These are phyloP conservation scores for Leersia perrieri DNA, from an alignment of 176 grass and related monocot genomes.

Conservation along the genomic window DNA sequence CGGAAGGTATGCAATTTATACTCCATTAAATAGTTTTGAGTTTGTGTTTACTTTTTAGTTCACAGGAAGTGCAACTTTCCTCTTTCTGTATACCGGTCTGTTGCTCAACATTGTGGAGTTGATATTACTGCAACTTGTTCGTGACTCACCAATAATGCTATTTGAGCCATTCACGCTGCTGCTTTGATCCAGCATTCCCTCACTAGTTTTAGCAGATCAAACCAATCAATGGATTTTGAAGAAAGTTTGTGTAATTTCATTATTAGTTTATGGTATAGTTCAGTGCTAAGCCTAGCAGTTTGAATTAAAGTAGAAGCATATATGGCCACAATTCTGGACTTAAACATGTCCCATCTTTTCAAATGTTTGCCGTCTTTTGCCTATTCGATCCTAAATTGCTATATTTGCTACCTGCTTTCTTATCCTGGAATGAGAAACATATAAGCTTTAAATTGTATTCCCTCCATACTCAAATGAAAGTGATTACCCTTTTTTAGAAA, in stretches of 20 bases:
- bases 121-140: slow-evolving; percentile 1
- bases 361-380: slow-evolving; percentile 1
- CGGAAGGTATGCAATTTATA: slow-evolving; percentile 55
- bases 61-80: neutral
- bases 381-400: neutral
- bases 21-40: slow-evolving; percentile 19
- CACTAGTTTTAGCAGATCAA: neutral
- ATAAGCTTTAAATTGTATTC: neutral
- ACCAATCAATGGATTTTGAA: slow-evolving; percentile 1
- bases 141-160: neutral
- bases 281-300: neutral
- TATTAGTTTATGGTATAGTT: slow-evolving; percentile 12
- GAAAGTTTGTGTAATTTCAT: neutral
- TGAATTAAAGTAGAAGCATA: neutral
- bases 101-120: neutral
- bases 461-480: no score
- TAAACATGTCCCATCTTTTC: neutral
- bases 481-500: no score
- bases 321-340: neutral
- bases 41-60: slow-evolving; percentile 27
- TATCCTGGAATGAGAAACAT: neutral
- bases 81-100: neutral
- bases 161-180: neutral
- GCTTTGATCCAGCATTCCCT: slow-evolving; percentile 1
- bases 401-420: neutral